A percentile compares a stretch with the other conserved stretches of the same genome.
Conservation (phyloP, 441 rosid species). For the Adansonia rubrostipa region DNA sequence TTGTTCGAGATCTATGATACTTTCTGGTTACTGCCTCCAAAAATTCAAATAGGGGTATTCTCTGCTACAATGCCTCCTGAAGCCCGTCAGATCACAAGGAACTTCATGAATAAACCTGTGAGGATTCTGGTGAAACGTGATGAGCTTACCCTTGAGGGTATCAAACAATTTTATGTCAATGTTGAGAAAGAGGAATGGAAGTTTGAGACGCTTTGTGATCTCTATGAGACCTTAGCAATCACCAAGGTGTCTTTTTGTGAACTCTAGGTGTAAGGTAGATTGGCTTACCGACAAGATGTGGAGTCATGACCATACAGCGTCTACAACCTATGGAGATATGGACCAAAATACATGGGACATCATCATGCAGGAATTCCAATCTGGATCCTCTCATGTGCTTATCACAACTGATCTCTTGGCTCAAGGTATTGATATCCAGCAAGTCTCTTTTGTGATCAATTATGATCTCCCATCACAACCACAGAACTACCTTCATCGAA, state of each 20-base stretch:
- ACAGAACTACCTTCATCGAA: conserved; percentile 81
- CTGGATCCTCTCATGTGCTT: conserved; percentile 79
- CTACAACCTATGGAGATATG: conserved; percentile 43
- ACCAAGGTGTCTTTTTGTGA: conserved; percentile 80
- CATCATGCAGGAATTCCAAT: conserved; percentile 80
- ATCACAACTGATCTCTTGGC: conserved; percentile 81
- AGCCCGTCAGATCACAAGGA: conserved; percentile 81
- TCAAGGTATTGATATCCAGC: conserved; percentile 83
- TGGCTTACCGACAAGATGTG: conserved; percentile 84
- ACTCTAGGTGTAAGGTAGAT: conserved; percentile 77
- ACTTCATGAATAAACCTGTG: conserved; percentile 82
- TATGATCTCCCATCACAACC: conserved; percentile 79
- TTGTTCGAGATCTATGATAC: conserved; percentile 66
- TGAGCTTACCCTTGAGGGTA: conserved; percentile 50
- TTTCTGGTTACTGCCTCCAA: conserved; percentile 74
- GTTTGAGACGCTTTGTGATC: conserved; percentile 69
- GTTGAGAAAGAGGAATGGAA: conserved; percentile 83
- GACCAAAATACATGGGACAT: no score
- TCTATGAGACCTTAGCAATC: conserved; percentile 44
- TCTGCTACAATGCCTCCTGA: conserved; percentile 90
- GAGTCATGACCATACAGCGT: conserved; percentile 73
- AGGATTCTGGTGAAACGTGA: conserved; percentile 80
- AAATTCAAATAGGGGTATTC: conserved; percentile 72
- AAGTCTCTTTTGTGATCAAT: conserved; percentile 76
- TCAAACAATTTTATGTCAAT: conserved; percentile 38